phyloP scores from a whole-genome alignment of 2,329 filamentous ascomycete species.

The Colletotrichum simmondsii region DNA sequence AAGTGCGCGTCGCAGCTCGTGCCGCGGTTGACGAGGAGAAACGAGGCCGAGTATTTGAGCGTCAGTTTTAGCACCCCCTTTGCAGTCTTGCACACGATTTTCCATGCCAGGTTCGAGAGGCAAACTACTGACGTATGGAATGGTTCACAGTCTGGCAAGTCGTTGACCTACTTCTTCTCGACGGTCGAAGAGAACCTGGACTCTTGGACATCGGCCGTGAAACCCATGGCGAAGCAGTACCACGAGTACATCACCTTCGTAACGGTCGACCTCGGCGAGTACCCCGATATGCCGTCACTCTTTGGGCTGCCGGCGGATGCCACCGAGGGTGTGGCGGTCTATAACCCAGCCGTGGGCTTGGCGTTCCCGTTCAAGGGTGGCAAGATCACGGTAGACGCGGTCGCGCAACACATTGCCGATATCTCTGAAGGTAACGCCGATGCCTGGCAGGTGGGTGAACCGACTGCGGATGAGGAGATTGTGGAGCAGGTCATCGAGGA shows the following conservation, averaged over 20 bases:
- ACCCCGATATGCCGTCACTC: conserved; percentile 52
- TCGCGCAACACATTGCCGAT: conserved; percentile 56
- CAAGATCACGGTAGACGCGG: conserved; percentile 44
- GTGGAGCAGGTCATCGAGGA: neutral
- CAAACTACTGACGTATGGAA: neutral
- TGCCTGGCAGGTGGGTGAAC: conserved; percentile 47
- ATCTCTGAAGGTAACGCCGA: conserved; percentile 55
- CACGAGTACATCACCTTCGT: conserved; percentile 59
- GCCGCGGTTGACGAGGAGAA: conserved; percentile 56
- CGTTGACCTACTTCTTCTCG: conserved; percentile 48
- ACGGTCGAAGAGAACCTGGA: conserved; percentile 43
- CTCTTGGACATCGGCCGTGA: conserved; percentile 47
- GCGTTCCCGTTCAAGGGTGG: conserved; percentile 49
- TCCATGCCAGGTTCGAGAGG: too few species aligned
- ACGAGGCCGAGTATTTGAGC: conserved; percentile 48
- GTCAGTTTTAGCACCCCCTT: neutral
- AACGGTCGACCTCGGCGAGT: conserved; percentile 57
- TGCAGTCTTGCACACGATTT: neutral
- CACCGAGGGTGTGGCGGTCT: conserved; percentile 51
- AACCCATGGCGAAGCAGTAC: conserved; percentile 54
- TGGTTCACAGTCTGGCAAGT: conserved; percentile 47
- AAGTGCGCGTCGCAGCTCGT: conserved; percentile 52
- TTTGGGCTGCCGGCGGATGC: conserved; percentile 48
- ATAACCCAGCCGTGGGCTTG: conserved; percentile 56
- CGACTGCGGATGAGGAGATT: neutral